Percentiles rank a stretch among this genome's conserved stretches.
Conservation (phyloP, 345 rosid species). For the Citrus inodora region DNA sequence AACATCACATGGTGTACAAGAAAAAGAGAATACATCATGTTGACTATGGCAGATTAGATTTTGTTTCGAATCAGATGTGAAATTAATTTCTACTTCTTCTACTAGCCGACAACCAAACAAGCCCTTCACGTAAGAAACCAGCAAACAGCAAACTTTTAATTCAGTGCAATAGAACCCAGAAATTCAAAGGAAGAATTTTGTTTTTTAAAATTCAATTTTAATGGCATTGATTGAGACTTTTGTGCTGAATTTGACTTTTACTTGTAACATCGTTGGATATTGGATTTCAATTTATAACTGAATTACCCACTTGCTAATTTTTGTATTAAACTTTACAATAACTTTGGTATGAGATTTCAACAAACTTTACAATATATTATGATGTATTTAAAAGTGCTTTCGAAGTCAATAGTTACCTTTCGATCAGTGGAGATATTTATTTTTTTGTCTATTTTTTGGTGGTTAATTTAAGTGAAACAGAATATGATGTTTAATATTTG, state of each 20-base stretch:
- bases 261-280: too few relatives aligned
- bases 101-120: constrained; percentile 2
- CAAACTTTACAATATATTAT: too few relatives aligned
- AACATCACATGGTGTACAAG: not conserved
- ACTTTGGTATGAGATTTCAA: too few relatives aligned
- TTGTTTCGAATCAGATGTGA: not conserved
- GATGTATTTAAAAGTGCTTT: too few relatives aligned
- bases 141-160: not conserved
- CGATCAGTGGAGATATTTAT: too few relatives aligned
- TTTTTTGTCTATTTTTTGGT: too few relatives aligned
- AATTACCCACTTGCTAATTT: too few relatives aligned
- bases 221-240: not conserved
- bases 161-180: not conserved
- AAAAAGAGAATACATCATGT: not conserved
- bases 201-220: not conserved
- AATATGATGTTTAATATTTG: too few relatives aligned
- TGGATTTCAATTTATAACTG: too few relatives aligned
- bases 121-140: not conserved
- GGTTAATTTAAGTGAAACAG: too few relatives aligned
- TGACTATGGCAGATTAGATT: not conserved
- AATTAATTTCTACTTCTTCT: not conserved
- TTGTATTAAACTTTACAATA: too few relatives aligned
- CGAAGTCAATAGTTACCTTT: too few relatives aligned
- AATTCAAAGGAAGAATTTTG: not conserved
- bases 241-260: not conserved